These are phyloP conservation scores for Leccinum variicolor DNA, from an alignment of 768 basidiomycete genomes.

Conservation along the genomic window DNA sequence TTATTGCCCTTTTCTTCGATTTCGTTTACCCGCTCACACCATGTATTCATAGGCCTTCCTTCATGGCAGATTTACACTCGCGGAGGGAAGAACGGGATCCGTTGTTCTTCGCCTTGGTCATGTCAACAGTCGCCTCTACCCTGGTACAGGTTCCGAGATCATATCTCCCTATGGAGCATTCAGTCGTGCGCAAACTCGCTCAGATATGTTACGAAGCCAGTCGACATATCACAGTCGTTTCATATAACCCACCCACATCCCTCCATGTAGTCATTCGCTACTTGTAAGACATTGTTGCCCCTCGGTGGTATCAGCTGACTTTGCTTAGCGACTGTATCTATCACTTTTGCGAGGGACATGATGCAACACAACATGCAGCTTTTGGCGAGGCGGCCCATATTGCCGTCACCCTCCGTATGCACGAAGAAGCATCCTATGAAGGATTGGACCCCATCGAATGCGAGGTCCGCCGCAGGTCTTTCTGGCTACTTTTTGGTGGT, in stretches of 20 bases:
- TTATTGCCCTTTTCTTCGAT: slow-evolving; percentile 89
- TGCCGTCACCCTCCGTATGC: slow-evolving; percentile 77
- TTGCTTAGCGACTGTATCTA: slow-evolving; percentile 69
- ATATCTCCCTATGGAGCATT: slow-evolving; percentile 83
- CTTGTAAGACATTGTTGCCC: slow-evolving; percentile 53
- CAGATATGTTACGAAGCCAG: slow-evolving; percentile 80
- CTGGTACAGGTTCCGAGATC: slow-evolving; percentile 86
- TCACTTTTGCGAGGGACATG: slow-evolving; percentile 86
- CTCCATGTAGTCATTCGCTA: slow-evolving; percentile 87
- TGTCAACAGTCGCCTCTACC: slow-evolving; percentile 85
- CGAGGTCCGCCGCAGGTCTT: slow-evolving; percentile 79
- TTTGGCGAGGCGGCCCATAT: slow-evolving; percentile 87
- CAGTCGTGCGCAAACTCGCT: slow-evolving; percentile 81
- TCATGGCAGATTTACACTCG: slow-evolving; percentile 83
- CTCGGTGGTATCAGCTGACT: slow-evolving; percentile 5
- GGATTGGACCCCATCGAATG: slow-evolving; percentile 84
- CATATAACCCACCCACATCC: slow-evolving; percentile 80
- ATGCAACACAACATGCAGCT: slow-evolving; percentile 82
- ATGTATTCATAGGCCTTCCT: slow-evolving; percentile 86
- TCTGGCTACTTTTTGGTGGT: slow-evolving; percentile 92
- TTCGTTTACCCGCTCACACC: slow-evolving; percentile 92
- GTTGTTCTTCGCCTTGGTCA: slow-evolving; percentile 86
- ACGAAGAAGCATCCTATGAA: slow-evolving; percentile 82
- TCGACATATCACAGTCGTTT: slow-evolving; percentile 72
- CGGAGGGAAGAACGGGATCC: slow-evolving; percentile 84